These are phyloP conservation scores for Carex scoparia DNA, from an alignment of 176 grass and related monocot species.

Conservation along the genomic window DNA sequence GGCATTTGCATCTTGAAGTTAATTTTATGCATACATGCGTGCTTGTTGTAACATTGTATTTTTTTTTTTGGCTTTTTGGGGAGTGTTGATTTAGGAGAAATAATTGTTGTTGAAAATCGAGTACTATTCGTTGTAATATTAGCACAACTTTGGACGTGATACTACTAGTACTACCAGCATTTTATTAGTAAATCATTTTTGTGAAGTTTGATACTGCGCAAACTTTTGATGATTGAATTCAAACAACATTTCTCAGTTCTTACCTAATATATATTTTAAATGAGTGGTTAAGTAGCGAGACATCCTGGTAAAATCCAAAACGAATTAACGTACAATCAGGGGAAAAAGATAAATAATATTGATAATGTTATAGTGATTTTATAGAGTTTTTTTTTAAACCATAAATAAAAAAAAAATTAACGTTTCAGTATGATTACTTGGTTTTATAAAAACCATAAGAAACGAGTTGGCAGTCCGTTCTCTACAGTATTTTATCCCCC, in stretches of 20 bases:
- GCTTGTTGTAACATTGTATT: background rate
- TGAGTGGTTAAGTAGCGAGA: background rate
- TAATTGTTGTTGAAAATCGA: background rate
- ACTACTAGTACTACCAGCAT: background rate
- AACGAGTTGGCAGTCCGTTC: too few relatives aligned
- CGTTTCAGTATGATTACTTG: too few relatives aligned
- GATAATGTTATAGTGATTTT: too few relatives aligned
- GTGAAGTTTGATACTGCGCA: background rate
- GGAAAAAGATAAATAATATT: too few relatives aligned
- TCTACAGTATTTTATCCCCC: too few relatives aligned
- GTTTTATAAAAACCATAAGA: too few relatives aligned
- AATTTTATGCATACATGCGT: background rate
- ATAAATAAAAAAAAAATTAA: too few relatives aligned
- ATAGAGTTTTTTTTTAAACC: too few relatives aligned
- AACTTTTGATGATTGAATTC: background rate
- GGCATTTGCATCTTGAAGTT: background rate
- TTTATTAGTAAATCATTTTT: background rate
- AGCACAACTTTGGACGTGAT: background rate
- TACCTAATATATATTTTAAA: too few relatives aligned
- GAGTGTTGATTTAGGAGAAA: background rate
- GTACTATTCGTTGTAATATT: background rate
- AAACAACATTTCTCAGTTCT: background rate
- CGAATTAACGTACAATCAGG: too few relatives aligned
- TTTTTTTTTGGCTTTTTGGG: background rate
- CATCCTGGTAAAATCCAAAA: too few relatives aligned